Evolutionary conservation across 305 asterid species (phyloP).

Genomic region (Fraxinus angustifolia): DNA sequence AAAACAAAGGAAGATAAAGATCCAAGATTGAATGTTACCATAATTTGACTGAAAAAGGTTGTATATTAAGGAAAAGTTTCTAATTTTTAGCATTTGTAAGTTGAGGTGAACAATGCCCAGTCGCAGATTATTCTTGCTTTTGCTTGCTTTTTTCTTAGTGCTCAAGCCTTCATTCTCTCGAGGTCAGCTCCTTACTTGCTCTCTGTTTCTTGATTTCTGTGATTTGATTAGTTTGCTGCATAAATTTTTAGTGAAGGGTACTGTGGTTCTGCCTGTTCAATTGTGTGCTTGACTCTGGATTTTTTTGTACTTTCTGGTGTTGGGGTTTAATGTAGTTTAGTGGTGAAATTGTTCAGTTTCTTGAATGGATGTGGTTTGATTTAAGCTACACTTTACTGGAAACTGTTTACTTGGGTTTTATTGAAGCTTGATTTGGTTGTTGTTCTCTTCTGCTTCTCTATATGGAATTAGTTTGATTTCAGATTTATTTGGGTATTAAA

Average conservation of each 20-base stretch:
- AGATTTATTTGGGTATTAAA: slow-evolving; percentile 6
- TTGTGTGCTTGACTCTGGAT: not conserved
- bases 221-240: not conserved
- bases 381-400: slow-evolving; percentile 13
- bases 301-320: not conserved
- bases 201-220: not conserved
- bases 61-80: slow-evolving; percentile 9
- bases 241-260: not conserved
- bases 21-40: slow-evolving; percentile 9
- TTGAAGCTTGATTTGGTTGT: slow-evolving; percentile 5
- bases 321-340: not conserved
- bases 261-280: not conserved
- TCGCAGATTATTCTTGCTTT: slow-evolving; percentile 31
- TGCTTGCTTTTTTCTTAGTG: slow-evolving; percentile 34
- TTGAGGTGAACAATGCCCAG: slow-evolving; percentile 37
- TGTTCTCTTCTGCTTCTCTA: not conserved
- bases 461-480: slow-evolving; percentile 2
- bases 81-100: slow-evolving; percentile 22
- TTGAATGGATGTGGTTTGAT: slow-evolving; percentile 16
- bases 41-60: not conserved
- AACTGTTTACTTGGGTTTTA: slow-evolving; percentile 14
- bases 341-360: not conserved
- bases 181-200: slow-evolving; percentile 34
- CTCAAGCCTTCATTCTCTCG: slow-evolving; percentile 45
- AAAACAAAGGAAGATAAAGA: slow-evolving; percentile 20